Evolutionary conservation across 2,329 filamentous ascomycete species (phyloP).

Genomic region (Botryotinia convoluta): DNA sequence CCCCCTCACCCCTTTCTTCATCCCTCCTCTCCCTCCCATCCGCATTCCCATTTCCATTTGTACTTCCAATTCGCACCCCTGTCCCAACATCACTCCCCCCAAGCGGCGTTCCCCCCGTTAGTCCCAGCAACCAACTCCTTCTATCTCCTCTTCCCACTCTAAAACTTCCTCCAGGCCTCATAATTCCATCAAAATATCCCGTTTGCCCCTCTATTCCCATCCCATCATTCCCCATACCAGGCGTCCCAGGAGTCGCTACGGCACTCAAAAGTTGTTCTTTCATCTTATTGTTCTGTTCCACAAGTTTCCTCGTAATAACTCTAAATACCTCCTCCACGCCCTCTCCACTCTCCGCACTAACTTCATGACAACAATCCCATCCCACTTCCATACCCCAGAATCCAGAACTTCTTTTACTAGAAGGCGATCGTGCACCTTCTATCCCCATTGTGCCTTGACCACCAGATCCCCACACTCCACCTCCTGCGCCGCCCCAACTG

Average conservation of each 20-base stretch:
- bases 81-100: slow-evolving; percentile 5
- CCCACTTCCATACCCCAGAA: slow-evolving; percentile 92
- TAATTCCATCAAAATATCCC: slow-evolving; percentile 46
- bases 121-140: slow-evolving; percentile 56
- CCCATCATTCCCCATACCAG: slow-evolving; percentile 34
- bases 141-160: slow-evolving; percentile 57
- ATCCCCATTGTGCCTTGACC: slow-evolving; percentile 21
- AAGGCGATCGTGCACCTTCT: slow-evolving; percentile 58
- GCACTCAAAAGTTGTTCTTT: slow-evolving; percentile 49
- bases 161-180: slow-evolving; percentile 55
- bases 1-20: not conserved
- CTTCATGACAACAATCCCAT: slow-evolving; percentile 97
- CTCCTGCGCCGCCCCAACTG: not conserved
- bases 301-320: slow-evolving; percentile 79
- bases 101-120: not conserved
- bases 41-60: not conserved
- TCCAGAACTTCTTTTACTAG: slow-evolving; percentile 65
- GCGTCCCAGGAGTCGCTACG: slow-evolving; percentile 45
- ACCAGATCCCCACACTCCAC: slow-evolving; percentile 14
- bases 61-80: not conserved
- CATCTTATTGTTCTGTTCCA: slow-evolving; percentile 65
- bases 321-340: slow-evolving; percentile 96
- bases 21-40: slow-evolving; percentile 5
- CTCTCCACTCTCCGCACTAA: slow-evolving; percentile 89
- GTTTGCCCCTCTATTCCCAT: slow-evolving; percentile 30